Percentiles rank a stretch among this genome's conserved stretches.
Conservation (phyloP, 306 rosid species). For the Pyrus betulifolia region DNA sequence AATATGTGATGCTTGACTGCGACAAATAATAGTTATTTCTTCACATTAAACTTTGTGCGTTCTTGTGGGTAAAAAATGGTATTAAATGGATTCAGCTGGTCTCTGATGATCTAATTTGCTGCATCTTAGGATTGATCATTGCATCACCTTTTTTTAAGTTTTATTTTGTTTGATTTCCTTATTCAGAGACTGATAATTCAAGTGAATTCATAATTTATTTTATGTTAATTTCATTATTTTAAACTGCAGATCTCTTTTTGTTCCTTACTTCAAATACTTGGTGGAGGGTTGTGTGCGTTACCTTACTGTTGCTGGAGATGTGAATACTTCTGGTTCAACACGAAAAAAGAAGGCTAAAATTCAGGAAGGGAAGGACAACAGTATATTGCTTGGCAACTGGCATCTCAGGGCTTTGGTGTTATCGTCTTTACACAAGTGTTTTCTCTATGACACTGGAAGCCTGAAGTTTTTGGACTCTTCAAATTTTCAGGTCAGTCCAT, state of each 20-base stretch:
- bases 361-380: slow-evolving; percentile 34
- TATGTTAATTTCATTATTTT: neutral
- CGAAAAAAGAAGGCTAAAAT: slow-evolving; percentile 67
- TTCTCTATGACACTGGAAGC: slow-evolving; percentile 77
- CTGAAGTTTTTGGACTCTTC: slow-evolving; percentile 70
- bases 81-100: neutral
- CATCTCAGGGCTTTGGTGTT: slow-evolving; percentile 71
- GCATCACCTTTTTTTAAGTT: neutral
- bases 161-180: neutral
- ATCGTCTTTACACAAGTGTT: slow-evolving; percentile 80
- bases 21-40: neutral
- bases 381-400: slow-evolving; percentile 47
- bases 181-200: neutral
- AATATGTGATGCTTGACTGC: neutral
- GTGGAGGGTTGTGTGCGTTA: slow-evolving; percentile 57
- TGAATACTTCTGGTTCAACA: slow-evolving; percentile 24
- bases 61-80: neutral
- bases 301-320: slow-evolving; percentile 50
- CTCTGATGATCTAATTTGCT: neutral
- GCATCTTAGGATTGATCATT: neutral
- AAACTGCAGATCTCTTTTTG: slow-evolving; percentile 73
- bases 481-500: slow-evolving; percentile 66
- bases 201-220: neutral
- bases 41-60: neutral
- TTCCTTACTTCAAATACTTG: slow-evolving; percentile 89